Percentiles rank a stretch among this genome's conserved stretches.
phyloP scores from a whole-genome alignment of 805 yeast genomes.

The Lipomyces japonicus region DNA sequence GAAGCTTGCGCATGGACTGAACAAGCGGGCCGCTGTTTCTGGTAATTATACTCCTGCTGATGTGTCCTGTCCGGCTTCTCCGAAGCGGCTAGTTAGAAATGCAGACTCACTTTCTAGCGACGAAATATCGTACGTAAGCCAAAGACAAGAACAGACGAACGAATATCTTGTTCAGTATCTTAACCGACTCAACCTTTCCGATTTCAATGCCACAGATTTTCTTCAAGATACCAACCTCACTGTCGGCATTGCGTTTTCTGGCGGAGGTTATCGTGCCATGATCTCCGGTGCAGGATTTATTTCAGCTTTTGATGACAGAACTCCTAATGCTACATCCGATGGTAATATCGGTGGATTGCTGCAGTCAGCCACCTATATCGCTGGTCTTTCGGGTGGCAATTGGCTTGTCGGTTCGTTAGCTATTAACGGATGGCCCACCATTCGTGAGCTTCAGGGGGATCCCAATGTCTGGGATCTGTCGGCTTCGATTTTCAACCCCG shows the following conservation, averaged over 20 bases:
- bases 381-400: conserved; percentile 79
- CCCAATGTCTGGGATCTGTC: conserved; percentile 60
- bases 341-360: conserved; percentile 67
- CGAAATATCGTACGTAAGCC: conserved; percentile 29
- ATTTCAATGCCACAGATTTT: conserved; percentile 43
- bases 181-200: conserved; percentile 45
- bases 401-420: conserved; percentile 71
- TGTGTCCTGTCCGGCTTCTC: conserved; percentile 44
- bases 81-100: conserved; percentile 33
- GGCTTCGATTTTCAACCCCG: conserved; percentile 53
- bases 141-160: conserved; percentile 17
- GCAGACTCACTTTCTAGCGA: conserved; percentile 4
- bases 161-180: conserved; percentile 43
- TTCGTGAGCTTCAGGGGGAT: conserved; percentile 50
- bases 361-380: conserved; percentile 62
- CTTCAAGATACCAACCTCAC: conserved; percentile 29
- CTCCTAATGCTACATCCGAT: conserved; percentile 49
- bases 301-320: conserved; percentile 72
- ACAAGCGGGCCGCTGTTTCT: conserved; percentile 33
- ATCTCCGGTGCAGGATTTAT: conserved; percentile 75
- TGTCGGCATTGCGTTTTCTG: conserved; percentile 57
- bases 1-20: background rate
- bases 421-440: conserved; percentile 64
- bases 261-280: conserved; percentile 93
- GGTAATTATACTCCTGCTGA: conserved; percentile 47